phyloP scores from a whole-genome alignment of 371 early-diverging fungal species.

The Neoconidiobolus thromboides region DNA sequence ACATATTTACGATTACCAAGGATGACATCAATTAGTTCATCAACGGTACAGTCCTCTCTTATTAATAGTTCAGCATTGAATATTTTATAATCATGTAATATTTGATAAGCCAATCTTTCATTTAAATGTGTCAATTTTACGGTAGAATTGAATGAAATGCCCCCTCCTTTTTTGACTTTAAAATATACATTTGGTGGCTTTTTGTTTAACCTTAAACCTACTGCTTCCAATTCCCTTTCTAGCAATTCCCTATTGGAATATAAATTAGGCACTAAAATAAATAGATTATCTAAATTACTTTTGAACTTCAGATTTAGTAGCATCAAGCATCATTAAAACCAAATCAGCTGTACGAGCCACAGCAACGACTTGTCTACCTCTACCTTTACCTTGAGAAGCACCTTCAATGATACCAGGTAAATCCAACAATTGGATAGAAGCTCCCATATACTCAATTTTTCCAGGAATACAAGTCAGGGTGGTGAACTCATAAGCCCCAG shows the following conservation, averaged over 20 bases:
- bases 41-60: conserved; percentile 91
- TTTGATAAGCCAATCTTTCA: conserved; percentile 78
- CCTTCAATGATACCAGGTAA: conserved; percentile 79
- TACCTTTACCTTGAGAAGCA: conserved; percentile 80
- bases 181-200: conserved; percentile 84
- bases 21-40: conserved; percentile 98
- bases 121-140: conserved; percentile 75
- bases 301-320: conserved; percentile 76
- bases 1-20: conserved; percentile 95
- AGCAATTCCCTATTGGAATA: conserved; percentile 49
- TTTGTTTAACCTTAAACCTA: conserved; percentile 94
- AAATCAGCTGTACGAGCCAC: conserved; percentile 95
- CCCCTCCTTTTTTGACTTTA: conserved; percentile 96
- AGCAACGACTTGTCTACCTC: conserved; percentile 34
- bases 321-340: conserved; percentile 96
- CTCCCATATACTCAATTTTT: conserved; percentile 94
- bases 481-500: conserved; percentile 95
- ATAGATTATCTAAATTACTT: conserved; percentile 10
- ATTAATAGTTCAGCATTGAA: conserved; percentile 98
- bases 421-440: conserved; percentile 88
- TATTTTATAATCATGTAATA: conserved; percentile 94
- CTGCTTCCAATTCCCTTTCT: conserved; percentile 95
- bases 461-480: conserved; percentile 97
- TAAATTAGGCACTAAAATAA: background rate
- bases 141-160: conserved; percentile 87